Evolutionary conservation across 2,329 filamentous ascomycete species (phyloP).

Genomic region (Blumeria graminis): DNA sequence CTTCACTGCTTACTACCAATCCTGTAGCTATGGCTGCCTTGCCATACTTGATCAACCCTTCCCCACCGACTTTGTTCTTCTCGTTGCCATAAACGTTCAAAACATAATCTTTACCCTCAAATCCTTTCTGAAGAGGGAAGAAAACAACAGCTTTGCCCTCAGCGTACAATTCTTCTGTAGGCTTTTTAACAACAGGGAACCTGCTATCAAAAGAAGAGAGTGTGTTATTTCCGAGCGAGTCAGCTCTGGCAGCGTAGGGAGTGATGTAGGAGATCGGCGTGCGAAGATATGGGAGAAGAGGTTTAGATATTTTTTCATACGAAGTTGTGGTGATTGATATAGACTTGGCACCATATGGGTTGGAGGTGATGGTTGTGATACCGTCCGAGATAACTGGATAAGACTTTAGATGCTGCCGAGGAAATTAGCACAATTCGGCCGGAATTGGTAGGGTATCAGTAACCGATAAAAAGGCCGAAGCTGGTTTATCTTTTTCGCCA

Average conservation of each 20-base stretch:
- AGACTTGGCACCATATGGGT: constrained; percentile 65
- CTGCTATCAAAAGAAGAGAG: constrained; percentile 42
- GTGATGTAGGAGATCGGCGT: constrained; percentile 62
- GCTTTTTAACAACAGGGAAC: constrained; percentile 53
- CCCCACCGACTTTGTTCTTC: constrained; percentile 37
- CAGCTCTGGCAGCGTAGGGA: constrained; percentile 66
- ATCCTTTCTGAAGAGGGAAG: constrained; percentile 36
- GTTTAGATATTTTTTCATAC: constrained; percentile 39
- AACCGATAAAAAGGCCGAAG: constrained; percentile 28
- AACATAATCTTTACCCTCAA: constrained; percentile 37
- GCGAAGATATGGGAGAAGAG: constrained; percentile 53
- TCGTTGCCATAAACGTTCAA: constrained; percentile 30
- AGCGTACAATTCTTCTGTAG: constrained; percentile 43
- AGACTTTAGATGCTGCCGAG: constrained; percentile 47
- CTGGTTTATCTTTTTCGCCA: constrained; percentile 20
- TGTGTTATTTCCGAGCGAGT: constrained; percentile 50
- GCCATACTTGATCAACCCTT: constrained; percentile 38
- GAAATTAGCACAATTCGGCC: background rate
- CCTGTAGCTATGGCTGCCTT: constrained; percentile 47
- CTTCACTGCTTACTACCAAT: constrained; percentile 41
- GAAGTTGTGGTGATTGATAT: constrained; percentile 49
- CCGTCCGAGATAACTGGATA: constrained; percentile 68
- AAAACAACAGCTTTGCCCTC: constrained; percentile 36
- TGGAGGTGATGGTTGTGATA: constrained; percentile 54
- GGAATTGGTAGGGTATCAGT: constrained; percentile 3